These are phyloP conservation scores for Cunninghamia lanceolata DNA, from an alignment of 75 land plant species.

Conservation along the genomic window DNA sequence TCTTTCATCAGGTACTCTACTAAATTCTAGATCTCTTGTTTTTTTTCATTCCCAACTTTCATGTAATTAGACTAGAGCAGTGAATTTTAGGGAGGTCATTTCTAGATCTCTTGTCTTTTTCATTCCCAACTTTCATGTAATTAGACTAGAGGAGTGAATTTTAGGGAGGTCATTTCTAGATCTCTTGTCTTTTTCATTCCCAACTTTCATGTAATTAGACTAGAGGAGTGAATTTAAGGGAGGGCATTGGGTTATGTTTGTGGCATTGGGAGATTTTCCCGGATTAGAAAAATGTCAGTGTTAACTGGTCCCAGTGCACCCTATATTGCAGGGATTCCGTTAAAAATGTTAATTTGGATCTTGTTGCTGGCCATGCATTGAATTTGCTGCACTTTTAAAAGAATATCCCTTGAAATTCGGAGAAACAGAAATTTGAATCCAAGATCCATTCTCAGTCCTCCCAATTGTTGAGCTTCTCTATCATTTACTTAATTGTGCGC, in stretches of 20 bases:
- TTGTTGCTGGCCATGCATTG: not conserved
- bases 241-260: not conserved
- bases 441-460: not conserved
- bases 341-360: not conserved
- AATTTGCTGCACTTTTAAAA: not conserved
- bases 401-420: not conserved
- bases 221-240: not conserved
- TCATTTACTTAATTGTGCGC: not conserved
- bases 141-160: too few relatives aligned
- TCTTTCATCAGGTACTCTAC: constrained; percentile 57
- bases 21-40: not conserved
- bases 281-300: not conserved
- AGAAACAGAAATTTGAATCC: not conserved
- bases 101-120: not conserved
- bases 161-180: too few relatives aligned
- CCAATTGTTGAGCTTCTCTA: not conserved
- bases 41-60: not conserved
- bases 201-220: not conserved
- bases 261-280: not conserved
- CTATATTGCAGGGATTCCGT: not conserved
- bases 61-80: too few relatives aligned
- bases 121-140: too few relatives aligned
- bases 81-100: too few relatives aligned
- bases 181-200: not conserved
- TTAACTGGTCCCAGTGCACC: not conserved